Evolutionary conservation across 805 yeast genomes (phyloP).

Genomic region (Candida ascalaphidarum): DNA sequence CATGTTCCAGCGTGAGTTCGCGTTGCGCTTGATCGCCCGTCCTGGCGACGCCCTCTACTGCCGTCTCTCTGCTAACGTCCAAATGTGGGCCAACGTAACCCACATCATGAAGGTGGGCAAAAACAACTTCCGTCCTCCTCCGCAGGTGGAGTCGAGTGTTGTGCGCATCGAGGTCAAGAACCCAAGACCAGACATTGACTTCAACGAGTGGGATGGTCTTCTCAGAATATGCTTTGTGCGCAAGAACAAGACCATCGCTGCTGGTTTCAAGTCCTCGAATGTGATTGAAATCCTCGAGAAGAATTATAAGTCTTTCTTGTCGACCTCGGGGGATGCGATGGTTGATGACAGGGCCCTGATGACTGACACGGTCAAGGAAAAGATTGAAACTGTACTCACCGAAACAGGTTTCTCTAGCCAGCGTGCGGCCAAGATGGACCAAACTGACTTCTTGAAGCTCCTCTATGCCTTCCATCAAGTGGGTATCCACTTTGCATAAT

Average conservation of each 20-base stretch:
- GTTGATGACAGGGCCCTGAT: conserved; percentile 34
- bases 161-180: conserved; percentile 86
- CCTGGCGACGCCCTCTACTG: conserved; percentile 96
- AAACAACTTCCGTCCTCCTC: conserved; percentile 96
- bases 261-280: conserved; percentile 81
- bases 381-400: conserved; percentile 63
- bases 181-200: conserved; percentile 93
- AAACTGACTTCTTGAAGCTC: conserved; percentile 81
- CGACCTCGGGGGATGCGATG: conserved; percentile 37
- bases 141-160: conserved; percentile 95
- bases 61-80: conserved; percentile 91
- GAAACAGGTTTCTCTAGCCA: conserved; percentile 78
- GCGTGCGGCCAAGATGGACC: conserved; percentile 92
- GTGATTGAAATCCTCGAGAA: conserved; percentile 76
- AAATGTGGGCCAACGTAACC: conserved; percentile 99
- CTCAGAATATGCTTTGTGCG: conserved; percentile 86
- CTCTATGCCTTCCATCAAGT: conserved; percentile 93
- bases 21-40: conserved; percentile 83
- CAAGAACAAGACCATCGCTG: conserved; percentile 86
- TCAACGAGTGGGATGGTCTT: conserved; percentile 95
- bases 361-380: conserved; percentile 48
- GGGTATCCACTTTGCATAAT: conserved; percentile 88
- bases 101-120: conserved; percentile 98
- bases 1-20: conserved; percentile 98
- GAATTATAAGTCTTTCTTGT: conserved; percentile 75